Evolutionary conservation across 2,329 filamentous ascomycete genomes (phyloP).

Genomic region (Aspergillus novofumigatus): DNA sequence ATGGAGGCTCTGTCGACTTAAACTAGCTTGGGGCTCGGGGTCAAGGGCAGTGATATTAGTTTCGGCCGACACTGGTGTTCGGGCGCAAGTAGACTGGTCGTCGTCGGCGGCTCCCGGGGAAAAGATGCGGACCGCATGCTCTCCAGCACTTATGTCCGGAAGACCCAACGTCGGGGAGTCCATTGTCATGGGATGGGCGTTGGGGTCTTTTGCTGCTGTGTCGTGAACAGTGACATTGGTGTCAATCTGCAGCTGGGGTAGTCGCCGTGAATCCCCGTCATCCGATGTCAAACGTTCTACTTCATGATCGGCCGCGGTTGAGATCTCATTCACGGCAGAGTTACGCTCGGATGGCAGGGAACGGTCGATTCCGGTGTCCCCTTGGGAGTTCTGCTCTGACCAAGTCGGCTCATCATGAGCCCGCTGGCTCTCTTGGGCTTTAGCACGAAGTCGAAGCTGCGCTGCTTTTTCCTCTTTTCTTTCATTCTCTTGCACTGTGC

Average conservation of each 20-base stretch:
- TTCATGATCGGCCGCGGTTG: conserved; percentile 10
- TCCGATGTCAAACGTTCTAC: conserved; percentile 5
- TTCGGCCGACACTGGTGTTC: conserved; percentile 56
- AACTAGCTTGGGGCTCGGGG: conserved; percentile 64
- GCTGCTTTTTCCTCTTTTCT: conserved; percentile 55
- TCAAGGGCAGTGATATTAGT: conserved; percentile 64
- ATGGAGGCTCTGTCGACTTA: conserved; percentile 33
- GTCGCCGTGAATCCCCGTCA: conserved; percentile 3
- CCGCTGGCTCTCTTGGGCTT: conserved; percentile 47
- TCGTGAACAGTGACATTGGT: conserved; percentile 16
- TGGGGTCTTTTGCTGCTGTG: not conserved
- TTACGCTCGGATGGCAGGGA: conserved; percentile 15
- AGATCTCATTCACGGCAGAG: conserved; percentile 21
- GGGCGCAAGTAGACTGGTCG: conserved; percentile 35
- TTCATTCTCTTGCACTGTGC: conserved; percentile 68
- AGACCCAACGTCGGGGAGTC: conserved; percentile 45
- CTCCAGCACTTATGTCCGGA: conserved; percentile 12
- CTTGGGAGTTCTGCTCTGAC: conserved; percentile 18
- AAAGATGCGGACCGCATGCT: conserved; percentile 1
- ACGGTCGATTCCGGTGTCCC: conserved; percentile 3
- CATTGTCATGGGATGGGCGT: conserved; percentile 24
- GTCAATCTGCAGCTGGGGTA: conserved; percentile 26
- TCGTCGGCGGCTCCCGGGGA: conserved; percentile 1
- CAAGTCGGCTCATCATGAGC: conserved; percentile 33
- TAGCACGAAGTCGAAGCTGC: conserved; percentile 43